A percentile compares a stretch with the other conserved stretches of the same genome.
These are phyloP conservation scores for Penicillium oxalicum DNA, from an alignment of 2,329 filamentous ascomycete species.

Conservation along the genomic window DNA sequence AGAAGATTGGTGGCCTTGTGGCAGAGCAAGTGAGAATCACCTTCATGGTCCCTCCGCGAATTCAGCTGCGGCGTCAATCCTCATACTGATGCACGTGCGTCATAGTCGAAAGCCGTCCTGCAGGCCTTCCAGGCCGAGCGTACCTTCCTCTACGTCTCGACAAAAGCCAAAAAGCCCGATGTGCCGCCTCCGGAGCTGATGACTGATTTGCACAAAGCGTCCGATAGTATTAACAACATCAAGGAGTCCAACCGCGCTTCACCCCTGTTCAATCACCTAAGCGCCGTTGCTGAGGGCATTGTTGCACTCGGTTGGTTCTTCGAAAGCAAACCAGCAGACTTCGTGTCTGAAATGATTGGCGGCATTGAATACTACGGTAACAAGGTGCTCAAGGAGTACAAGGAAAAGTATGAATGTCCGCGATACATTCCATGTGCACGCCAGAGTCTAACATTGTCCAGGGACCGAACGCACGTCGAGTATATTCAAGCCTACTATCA, in stretches of 20 bases:
- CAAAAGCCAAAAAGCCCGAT: constrained; percentile 88
- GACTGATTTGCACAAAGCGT: constrained; percentile 77
- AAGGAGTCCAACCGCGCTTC: constrained; percentile 75
- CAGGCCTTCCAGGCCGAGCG: constrained; percentile 77
- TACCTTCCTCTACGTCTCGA: constrained; percentile 79
- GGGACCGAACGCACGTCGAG: constrained; percentile 72
- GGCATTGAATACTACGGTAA: constrained; percentile 93
- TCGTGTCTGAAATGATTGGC: constrained; percentile 74
- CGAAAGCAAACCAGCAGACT: constrained; percentile 74
- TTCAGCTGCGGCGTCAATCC: neutral
- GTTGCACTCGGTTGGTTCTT: constrained; percentile 87
- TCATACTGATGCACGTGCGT: neutral
- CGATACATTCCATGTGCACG: neutral
- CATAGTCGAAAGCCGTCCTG: constrained; percentile 51
- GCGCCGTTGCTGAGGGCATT: constrained; percentile 83
- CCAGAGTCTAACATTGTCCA: constrained; percentile 35
- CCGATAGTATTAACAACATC: constrained; percentile 71
- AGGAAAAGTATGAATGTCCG: constrained; percentile 58
- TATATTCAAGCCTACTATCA: constrained; percentile 92
- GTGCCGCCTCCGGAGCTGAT: constrained; percentile 67
- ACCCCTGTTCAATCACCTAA: constrained; percentile 72
- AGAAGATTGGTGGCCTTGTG: constrained; percentile 69
- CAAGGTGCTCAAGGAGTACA: constrained; percentile 83
- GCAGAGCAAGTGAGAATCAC: constrained; percentile 63
- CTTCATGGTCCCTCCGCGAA: constrained; percentile 2